These are phyloP conservation scores for Hyaloperonospora arabidopsidis DNA, from an alignment of 352 stramenopile species.

Conservation along the genomic window DNA sequence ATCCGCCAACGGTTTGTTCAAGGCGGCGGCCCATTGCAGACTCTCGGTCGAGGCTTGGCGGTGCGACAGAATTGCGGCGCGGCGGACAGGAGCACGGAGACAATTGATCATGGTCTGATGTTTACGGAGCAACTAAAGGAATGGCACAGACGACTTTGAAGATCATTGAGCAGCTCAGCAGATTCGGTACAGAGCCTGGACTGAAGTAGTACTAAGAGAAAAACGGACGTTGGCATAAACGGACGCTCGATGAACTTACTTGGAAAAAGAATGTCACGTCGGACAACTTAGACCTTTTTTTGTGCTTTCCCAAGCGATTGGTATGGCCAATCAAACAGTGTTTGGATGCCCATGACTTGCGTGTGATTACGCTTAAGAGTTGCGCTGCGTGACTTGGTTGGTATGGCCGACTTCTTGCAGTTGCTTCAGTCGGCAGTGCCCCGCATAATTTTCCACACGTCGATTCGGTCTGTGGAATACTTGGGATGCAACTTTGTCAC, in stretches of 20 bases:
- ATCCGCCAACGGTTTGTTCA: conserved; percentile 86
- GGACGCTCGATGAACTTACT: no score
- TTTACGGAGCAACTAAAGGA: conserved; percentile 16
- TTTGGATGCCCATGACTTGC: conserved; percentile 15
- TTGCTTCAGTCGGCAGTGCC: conserved; percentile 7
- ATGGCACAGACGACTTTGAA: conserved; percentile 5
- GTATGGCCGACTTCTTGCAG: conserved; percentile 15
- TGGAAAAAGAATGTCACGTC: no score
- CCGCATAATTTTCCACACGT: conserved; percentile 38
- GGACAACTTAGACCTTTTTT: conserved; percentile 6
- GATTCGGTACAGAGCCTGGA: no score
- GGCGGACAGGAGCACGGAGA: conserved; percentile 19
- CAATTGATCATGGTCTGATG: conserved; percentile 23
- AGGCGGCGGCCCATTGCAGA: conserved; percentile 54
- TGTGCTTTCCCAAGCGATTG: conserved; percentile 2
- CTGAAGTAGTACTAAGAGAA: no score
- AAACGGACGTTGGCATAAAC: no score
- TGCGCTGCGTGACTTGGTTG: conserved; percentile 3
- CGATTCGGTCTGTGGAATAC: conserved; percentile 38
- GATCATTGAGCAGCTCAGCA: no score
- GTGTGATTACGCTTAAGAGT: conserved; percentile 8
- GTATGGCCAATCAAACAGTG: conserved; percentile 5
- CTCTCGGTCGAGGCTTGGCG: conserved; percentile 50
- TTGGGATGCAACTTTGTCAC: conserved; percentile 30
- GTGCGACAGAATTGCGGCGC: conserved; percentile 18